Evolutionary conservation across 2,329 filamentous ascomycete species (phyloP).

Genomic region (Pseudodiploospora longispora): DNA sequence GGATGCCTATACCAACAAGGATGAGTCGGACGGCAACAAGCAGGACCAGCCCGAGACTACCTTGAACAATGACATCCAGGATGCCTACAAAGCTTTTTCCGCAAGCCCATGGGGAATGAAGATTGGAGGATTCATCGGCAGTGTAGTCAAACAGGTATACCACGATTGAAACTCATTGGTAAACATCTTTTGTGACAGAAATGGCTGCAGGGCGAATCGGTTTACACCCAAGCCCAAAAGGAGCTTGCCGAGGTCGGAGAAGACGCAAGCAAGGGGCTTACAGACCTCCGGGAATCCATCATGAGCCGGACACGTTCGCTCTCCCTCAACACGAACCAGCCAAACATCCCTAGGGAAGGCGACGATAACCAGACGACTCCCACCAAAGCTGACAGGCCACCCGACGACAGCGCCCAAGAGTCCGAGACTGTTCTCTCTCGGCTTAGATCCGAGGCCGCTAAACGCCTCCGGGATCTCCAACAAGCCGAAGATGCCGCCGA

Average conservation of each 20-base stretch:
- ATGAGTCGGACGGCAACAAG: slow-evolving; percentile 35
- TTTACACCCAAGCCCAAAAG: slow-evolving; percentile 78
- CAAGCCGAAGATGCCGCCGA: slow-evolving; percentile 92
- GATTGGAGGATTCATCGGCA: slow-evolving; percentile 82
- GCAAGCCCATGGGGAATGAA: slow-evolving; percentile 83
- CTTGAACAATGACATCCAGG: slow-evolving; percentile 82
- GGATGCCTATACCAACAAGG: slow-evolving; percentile 59
- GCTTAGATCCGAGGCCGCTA: slow-evolving; percentile 68
- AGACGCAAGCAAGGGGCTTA: slow-evolving; percentile 75
- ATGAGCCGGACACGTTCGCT: slow-evolving; percentile 67
- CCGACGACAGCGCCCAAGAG: slow-evolving; percentile 35
- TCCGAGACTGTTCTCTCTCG: slow-evolving; percentile 64
- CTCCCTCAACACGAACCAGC: slow-evolving; percentile 46
- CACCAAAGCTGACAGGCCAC: slow-evolving; percentile 30
- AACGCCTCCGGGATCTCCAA: slow-evolving; percentile 81
- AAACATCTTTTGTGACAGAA: neutral
- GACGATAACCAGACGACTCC: slow-evolving; percentile 38
- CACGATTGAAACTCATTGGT: too few relatives aligned
- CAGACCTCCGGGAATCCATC: slow-evolving; percentile 58
- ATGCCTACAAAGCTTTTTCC: slow-evolving; percentile 91
- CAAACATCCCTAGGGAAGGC: slow-evolving; percentile 16
- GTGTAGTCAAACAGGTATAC: slow-evolving; percentile 80
- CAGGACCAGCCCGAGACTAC: slow-evolving; percentile 38
- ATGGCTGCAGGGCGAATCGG: slow-evolving; percentile 58
- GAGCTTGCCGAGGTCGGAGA: slow-evolving; percentile 72